Percentiles rank a stretch among this genome's conserved stretches.
Evolutionary conservation across 768 basidiomycete species (phyloP).

Genomic region (Hemileccinum rubropunctum): DNA sequence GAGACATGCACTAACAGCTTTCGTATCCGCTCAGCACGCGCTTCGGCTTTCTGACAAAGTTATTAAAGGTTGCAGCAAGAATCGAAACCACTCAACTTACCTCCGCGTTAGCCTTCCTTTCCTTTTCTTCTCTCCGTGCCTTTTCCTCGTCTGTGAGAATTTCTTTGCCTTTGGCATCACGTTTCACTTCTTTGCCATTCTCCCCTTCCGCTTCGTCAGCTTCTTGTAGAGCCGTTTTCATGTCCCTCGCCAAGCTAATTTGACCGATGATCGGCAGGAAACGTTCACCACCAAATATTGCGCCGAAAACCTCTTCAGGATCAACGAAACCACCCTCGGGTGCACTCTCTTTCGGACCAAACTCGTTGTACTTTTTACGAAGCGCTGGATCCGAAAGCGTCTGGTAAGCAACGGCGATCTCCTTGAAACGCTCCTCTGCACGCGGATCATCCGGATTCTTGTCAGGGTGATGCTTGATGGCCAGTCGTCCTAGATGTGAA

Average conservation of each 20-base stretch:
- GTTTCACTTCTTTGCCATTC: conserved; percentile 38
- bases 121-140: conserved; percentile 71
- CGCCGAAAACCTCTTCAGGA: conserved; percentile 77
- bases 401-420: conserved; percentile 87
- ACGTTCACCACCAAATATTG: conserved; percentile 86
- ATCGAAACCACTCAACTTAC: conserved; percentile 33
- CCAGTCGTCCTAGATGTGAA: conserved; percentile 57
- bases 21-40: conserved; percentile 69
- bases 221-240: conserved; percentile 91
- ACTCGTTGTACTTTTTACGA: conserved; percentile 87
- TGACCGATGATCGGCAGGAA: conserved; percentile 87
- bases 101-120: conserved; percentile 63
- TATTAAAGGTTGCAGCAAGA: conserved; percentile 6
- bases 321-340: conserved; percentile 86
- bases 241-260: conserved; percentile 84
- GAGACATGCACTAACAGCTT: conserved; percentile 44
- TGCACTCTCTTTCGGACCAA: conserved; percentile 79
- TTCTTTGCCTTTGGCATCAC: conserved; percentile 54
- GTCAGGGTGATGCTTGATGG: conserved; percentile 91
- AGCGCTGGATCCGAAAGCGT: conserved; percentile 76
- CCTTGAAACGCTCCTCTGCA: conserved; percentile 87
- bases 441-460: conserved; percentile 86
- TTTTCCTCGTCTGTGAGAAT: conserved; percentile 68
- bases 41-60: conserved; percentile 65
- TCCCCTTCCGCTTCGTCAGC: conserved; percentile 65